These are phyloP conservation scores for Phytophthora palmivora DNA, from an alignment of 352 stramenopile genomes.

Conservation along the genomic window DNA sequence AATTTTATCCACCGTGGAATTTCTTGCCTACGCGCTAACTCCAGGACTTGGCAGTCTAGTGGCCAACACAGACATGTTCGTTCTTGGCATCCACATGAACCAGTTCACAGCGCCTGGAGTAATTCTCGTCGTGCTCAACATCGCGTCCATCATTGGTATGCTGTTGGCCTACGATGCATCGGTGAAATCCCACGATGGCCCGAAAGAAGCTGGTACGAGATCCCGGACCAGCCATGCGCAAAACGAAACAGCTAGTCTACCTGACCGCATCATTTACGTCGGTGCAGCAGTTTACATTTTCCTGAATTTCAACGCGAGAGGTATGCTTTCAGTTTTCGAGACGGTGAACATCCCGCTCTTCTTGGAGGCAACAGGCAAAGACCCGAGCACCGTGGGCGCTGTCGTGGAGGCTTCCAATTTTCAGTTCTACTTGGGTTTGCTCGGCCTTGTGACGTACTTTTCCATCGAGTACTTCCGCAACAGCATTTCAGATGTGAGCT, in stretches of 20 bases:
- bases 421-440: conserved; percentile 76
- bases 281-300: conserved; percentile 73
- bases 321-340: conserved; percentile 81
- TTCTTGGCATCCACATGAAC: conserved; percentile 71
- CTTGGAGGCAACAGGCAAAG: conserved; percentile 65
- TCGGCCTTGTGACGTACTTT: conserved; percentile 75
- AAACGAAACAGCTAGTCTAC: conserved; percentile 41
- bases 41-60: conserved; percentile 68
- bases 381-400: conserved; percentile 46
- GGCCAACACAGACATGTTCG: conserved; percentile 51
- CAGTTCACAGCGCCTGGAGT: conserved; percentile 67
- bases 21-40: conserved; percentile 76
- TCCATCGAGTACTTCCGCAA: conserved; percentile 75
- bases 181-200: conserved; percentile 57
- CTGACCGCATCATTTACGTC: conserved; percentile 64
- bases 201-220: conserved; percentile 34
- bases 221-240: conserved; percentile 38
- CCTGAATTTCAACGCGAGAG: conserved; percentile 75
- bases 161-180: conserved; percentile 55
- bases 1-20: conserved; percentile 79
- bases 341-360: conserved; percentile 82
- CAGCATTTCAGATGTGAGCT: conserved; percentile 61
- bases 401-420: conserved; percentile 76
- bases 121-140: conserved; percentile 64
- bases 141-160: conserved; percentile 67